Percentiles rank a stretch among this genome's conserved stretches.
phyloP scores from a whole-genome alignment of 2,329 filamentous ascomycete species.

The Westerdykella ornata region DNA sequence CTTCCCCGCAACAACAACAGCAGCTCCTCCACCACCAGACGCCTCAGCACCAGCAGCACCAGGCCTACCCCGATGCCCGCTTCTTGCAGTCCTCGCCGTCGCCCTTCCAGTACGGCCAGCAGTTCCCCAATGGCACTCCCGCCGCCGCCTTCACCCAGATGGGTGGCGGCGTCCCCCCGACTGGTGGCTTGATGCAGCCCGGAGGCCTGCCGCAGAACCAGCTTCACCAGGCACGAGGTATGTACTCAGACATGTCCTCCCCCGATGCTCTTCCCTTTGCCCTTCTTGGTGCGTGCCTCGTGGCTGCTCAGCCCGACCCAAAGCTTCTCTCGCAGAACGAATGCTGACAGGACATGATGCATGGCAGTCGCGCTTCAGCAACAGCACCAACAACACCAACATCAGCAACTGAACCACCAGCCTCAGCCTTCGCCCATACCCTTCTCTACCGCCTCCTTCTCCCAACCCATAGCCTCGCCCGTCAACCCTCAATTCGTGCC shows the following conservation, averaged over 20 bases:
- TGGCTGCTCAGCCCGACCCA: slow-evolving; percentile 11
- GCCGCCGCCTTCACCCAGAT: not conserved
- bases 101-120: not conserved
- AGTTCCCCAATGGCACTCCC: not conserved
- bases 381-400: slow-evolving; percentile 12
- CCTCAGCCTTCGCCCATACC: slow-evolving; percentile 28
- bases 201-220: slow-evolving; percentile 30
- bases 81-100: not conserved
- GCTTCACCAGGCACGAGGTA: slow-evolving; percentile 34
- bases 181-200: slow-evolving; percentile 32
- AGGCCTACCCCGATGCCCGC: not conserved
- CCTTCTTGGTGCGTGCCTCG: not conserved
- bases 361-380: slow-evolving; percentile 23
- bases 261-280: slow-evolving; percentile 8
- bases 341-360: slow-evolving; percentile 11
- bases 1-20: slow-evolving; percentile 26
- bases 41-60: slow-evolving; percentile 4
- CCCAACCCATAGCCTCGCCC: slow-evolving; percentile 34
- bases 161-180: slow-evolving; percentile 13
- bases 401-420: slow-evolving; percentile 17
- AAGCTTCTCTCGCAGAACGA: no score
- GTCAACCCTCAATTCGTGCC: slow-evolving; percentile 32
- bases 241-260: slow-evolving; percentile 18
- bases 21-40: not conserved
- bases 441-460: slow-evolving; percentile 36